Evolutionary conservation across 2,329 filamentous ascomycete genomes (phyloP).

Genomic region (Pseudocercospora musae): DNA sequence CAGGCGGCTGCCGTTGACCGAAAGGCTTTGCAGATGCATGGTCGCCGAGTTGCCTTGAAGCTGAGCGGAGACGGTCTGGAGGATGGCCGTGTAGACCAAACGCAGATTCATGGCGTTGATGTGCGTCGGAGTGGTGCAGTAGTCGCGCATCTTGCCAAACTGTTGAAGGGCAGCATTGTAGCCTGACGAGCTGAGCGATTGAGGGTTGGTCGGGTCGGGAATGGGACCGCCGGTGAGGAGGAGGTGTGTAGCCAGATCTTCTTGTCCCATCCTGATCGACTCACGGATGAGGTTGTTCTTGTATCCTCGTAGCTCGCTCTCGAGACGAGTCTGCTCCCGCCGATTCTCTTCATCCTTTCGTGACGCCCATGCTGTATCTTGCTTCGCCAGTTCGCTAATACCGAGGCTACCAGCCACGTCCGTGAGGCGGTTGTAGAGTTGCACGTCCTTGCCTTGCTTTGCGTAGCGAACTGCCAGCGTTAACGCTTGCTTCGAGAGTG

Average conservation of each 20-base stretch:
- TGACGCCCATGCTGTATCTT: conserved; percentile 74
- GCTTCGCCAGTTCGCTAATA: conserved; percentile 62
- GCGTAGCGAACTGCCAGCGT: conserved; percentile 73
- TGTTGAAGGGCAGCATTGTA: conserved; percentile 69
- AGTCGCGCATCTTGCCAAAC: conserved; percentile 83
- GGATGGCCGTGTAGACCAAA: conserved; percentile 70
- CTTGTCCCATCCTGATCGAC: conserved; percentile 88
- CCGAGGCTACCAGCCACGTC: conserved; percentile 65
- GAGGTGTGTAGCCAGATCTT: conserved; percentile 82
- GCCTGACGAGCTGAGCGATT: conserved; percentile 41
- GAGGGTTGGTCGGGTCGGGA: conserved; percentile 24
- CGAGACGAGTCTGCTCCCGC: conserved; percentile 69
- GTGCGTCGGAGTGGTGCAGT: conserved; percentile 79
- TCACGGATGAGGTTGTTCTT: conserved; percentile 98
- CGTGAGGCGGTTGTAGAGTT: conserved; percentile 66
- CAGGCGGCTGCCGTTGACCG: conserved; percentile 55
- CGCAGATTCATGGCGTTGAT: conserved; percentile 79
- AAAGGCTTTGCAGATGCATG: conserved; percentile 54
- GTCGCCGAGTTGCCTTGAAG: conserved; percentile 20
- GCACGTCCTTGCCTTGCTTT: conserved; percentile 70
- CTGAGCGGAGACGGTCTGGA: conserved; percentile 66
- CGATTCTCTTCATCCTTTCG: conserved; percentile 64
- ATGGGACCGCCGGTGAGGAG: conserved; percentile 64
- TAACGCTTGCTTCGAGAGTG: conserved; percentile 75
- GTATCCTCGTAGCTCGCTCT: conserved; percentile 82